A percentile compares a stretch with the other conserved stretches of the same genome.
Evolutionary conservation across 768 basidiomycete genomes (phyloP).

Genomic region (Cubamyces sp.): DNA sequence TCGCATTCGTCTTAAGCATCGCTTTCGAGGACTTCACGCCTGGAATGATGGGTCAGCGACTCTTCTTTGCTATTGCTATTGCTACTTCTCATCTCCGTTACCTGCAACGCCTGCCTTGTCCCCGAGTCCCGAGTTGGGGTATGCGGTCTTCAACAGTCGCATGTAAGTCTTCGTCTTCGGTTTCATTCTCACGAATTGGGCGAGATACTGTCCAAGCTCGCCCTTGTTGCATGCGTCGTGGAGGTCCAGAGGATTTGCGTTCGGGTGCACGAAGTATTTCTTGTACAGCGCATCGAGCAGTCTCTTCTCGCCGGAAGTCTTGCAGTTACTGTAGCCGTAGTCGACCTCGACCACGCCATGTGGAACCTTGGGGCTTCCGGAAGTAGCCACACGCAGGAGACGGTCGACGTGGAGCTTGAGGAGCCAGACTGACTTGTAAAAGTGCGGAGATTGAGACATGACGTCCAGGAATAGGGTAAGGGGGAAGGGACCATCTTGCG

Average conservation of each 20-base stretch:
- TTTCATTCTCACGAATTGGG: slow-evolving; percentile 30
- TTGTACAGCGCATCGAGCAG: slow-evolving; percentile 40
- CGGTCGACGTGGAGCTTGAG: slow-evolving; percentile 38
- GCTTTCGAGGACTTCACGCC: too few species aligned
- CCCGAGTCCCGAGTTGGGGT: slow-evolving; percentile 12
- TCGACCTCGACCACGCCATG: slow-evolving; percentile 30
- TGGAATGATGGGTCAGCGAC: too few species aligned
- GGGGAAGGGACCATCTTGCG: not conserved
- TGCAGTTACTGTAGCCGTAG: slow-evolving; percentile 44
- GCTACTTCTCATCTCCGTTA: too few species aligned
- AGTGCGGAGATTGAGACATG: slow-evolving; percentile 26
- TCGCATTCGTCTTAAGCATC: too few species aligned
- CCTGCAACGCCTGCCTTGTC: too few species aligned
- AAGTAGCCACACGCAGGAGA: not conserved
- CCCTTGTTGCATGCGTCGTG: slow-evolving; percentile 42
- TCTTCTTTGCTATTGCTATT: too few species aligned
- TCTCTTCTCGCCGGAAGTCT: slow-evolving; percentile 29
- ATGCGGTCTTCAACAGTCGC: slow-evolving; percentile 39
- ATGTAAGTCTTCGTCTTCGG: slow-evolving; percentile 27
- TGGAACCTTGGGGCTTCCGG: not conserved
- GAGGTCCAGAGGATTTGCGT: slow-evolving; percentile 39
- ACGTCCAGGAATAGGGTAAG: slow-evolving; percentile 26
- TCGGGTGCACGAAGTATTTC: slow-evolving; percentile 33
- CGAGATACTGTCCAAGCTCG: slow-evolving; percentile 35
- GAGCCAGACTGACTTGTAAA: slow-evolving; percentile 40